Base-by-base conservation (phyloP, 768 basidiomycete species). In the Panellus pusillus region DNA sequence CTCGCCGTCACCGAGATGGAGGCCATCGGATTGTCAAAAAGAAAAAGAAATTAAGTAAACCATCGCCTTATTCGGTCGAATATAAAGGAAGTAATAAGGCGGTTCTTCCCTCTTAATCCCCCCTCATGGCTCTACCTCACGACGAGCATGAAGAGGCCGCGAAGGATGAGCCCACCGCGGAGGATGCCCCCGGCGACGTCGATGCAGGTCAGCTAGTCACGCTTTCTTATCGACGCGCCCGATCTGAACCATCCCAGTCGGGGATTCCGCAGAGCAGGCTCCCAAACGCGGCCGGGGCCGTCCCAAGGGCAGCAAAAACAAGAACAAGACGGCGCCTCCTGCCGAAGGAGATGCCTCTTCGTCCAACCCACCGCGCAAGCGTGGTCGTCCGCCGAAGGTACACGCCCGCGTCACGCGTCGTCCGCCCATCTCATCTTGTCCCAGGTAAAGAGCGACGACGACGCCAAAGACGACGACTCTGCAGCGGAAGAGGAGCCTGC, bases 261-360 rank as follows among this genome's bases (percentile, higher is more conserved):
- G 76, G 54, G 70, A 75, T 52, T 67, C 74, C 54, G 63, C 71
- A 18, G 67, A 65, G 51, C 47, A 71, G 41, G 76, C 81, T 38
- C 62, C 66, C 57, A 94, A 92, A 75, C 85, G 93, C 64, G 84
- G 89, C 65, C 81, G 93, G 43, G 93, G 93, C 49, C 84, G 93
- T 61, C 93, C 93, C 56, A 91, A 87, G 70, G 93, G 93, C 63
- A 91, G 89, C 71, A 94, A 90, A 75, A 81, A 84, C 70, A 78
- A 83, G 75, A 79, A n/a, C n/a, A n/a, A 79, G 58, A 53, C 70
- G 8, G 62, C 71, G 27, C 57, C 70, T 14, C 50, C 72, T 43
- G 64, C 71, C 41, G 61, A 72, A 18, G 67, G 70, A 35, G 64
- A 68, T 47, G 65, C 77, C 7, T 61, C 76, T 12, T 60, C 73